phyloP scores from a whole-genome alignment of 2,329 filamentous ascomycete species.

The Pestalotiopsis sp. region DNA sequence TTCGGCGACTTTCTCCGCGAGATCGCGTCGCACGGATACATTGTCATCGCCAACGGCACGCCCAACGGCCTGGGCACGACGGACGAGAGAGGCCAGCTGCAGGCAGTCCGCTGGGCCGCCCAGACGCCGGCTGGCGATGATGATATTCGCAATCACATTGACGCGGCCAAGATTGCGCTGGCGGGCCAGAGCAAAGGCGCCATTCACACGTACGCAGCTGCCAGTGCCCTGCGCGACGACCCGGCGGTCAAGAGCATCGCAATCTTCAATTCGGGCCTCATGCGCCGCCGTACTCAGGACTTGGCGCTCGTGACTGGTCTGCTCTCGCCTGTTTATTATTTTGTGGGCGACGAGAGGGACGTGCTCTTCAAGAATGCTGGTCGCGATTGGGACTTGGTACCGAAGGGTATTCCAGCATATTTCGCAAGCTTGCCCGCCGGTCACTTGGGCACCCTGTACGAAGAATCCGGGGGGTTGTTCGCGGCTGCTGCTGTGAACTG shows the following conservation, averaged over 20 bases:
- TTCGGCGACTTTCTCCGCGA: slow-evolving; percentile 2
- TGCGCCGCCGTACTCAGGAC: neutral
- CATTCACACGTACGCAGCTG: neutral
- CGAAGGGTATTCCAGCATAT: neutral
- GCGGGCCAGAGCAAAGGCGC: slow-evolving; percentile 2
- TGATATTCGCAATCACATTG: neutral
- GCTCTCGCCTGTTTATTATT: neutral
- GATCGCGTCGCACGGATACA: slow-evolving; percentile 1
- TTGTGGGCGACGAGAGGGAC: neutral
- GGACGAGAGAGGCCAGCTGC: slow-evolving; percentile 1
- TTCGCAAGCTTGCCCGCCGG: neutral
- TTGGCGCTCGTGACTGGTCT: neutral
- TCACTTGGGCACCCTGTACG: neutral
- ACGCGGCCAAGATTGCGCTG: neutral
- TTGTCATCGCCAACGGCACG: neutral
- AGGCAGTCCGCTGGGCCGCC: neutral
- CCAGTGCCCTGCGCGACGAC: neutral
- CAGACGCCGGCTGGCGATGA: neutral
- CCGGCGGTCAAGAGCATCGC: neutral
- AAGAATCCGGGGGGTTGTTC: neutral
- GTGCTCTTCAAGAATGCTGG: slow-evolving; percentile 1
- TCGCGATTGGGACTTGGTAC: neutral
- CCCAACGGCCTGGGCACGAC: neutral
- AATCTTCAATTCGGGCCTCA: slow-evolving; percentile 1
- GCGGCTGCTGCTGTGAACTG: neutral